Evolutionary conservation across 768 basidiomycete genomes (phyloP).

Genomic region (Boletellus sp.): DNA sequence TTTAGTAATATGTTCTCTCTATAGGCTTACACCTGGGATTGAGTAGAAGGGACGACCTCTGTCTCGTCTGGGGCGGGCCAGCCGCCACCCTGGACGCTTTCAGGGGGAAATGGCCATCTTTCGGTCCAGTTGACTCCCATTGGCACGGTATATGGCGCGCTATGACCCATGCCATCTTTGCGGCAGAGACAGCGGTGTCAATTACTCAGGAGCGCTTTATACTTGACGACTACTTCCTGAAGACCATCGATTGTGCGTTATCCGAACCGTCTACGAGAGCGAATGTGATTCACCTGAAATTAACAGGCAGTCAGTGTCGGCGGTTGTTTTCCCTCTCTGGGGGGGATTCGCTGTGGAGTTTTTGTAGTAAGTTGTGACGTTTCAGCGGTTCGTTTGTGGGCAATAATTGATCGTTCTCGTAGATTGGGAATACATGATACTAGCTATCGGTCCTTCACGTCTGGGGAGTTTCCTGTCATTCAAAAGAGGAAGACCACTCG

Average conservation of each 20-base stretch:
- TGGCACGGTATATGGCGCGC: slow-evolving; percentile 10
- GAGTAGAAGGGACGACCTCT: slow-evolving; percentile 1
- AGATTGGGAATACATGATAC: slow-evolving; percentile 21
- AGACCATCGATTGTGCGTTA: slow-evolving; percentile 23
- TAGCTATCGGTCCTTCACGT: neutral
- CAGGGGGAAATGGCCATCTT: slow-evolving; percentile 7
- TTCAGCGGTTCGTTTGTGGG: neutral
- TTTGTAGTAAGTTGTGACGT: slow-evolving; percentile 25
- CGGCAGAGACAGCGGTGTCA: neutral
- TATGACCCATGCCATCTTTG: slow-evolving; percentile 5
- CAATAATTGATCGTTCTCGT: neutral
- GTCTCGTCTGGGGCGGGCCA: slow-evolving; percentile 16
- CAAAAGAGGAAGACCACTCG: slow-evolving; percentile 3
- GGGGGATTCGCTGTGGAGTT: slow-evolving; percentile 22
- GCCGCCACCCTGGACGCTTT: slow-evolving; percentile 6
- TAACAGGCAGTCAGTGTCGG: slow-evolving; percentile 7
- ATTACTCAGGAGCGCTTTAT: slow-evolving; percentile 15
- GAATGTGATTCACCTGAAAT: neutral
- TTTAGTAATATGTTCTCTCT: too few relatives aligned
- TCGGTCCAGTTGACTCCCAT: neutral
- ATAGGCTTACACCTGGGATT: neutral
- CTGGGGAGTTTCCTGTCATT: slow-evolving; percentile 4
- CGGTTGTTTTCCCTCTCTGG: slow-evolving; percentile 9
- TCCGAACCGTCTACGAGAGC: neutral
- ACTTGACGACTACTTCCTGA: slow-evolving; percentile 14